Evolutionary conservation across 441 rosid genomes (phyloP).

Genomic region (Populus hybrid): DNA sequence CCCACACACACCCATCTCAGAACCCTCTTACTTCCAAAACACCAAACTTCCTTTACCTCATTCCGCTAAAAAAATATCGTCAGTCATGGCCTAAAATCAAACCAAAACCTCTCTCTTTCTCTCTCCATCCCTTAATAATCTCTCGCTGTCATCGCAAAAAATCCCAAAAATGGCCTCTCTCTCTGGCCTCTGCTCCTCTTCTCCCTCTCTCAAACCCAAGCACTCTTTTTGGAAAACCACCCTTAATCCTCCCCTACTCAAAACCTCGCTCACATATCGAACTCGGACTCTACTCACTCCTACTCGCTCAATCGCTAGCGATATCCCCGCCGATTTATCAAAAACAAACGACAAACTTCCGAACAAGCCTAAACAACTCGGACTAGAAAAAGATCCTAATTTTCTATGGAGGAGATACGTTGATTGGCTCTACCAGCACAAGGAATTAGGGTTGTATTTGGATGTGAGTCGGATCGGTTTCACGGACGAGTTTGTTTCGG

Average conservation of each 20-base stretch:
- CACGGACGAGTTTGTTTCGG: slow-evolving; percentile 62
- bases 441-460: slow-evolving; percentile 77
- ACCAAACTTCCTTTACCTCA: not conserved
- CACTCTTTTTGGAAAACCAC: slow-evolving; percentile 25
- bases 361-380: slow-evolving; percentile 28
- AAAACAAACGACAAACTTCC: slow-evolving; percentile 26
- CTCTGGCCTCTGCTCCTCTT: slow-evolving; percentile 57
- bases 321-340: slow-evolving; percentile 45
- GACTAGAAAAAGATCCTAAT: slow-evolving; percentile 57
- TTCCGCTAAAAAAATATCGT: not conserved
- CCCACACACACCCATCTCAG: not conserved
- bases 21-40: not conserved
- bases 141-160: not conserved
- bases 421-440: slow-evolving; percentile 91
- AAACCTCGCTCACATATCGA: slow-evolving; percentile 25
- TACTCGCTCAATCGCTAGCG: slow-evolving; percentile 51
- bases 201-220: slow-evolving; percentile 41
- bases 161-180: slow-evolving; percentile 57
- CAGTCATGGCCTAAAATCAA: not conserved
- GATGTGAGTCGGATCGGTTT: slow-evolving; percentile 91
- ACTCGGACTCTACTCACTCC: slow-evolving; percentile 24
- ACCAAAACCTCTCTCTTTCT: no score
- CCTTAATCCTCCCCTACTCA: slow-evolving; percentile 19
- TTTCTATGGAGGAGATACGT: slow-evolving; percentile 79
- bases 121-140: not conserved